These are phyloP conservation scores for Cercospora sojina DNA, from an alignment of 2,329 filamentous ascomycete genomes.

Conservation along the genomic window DNA sequence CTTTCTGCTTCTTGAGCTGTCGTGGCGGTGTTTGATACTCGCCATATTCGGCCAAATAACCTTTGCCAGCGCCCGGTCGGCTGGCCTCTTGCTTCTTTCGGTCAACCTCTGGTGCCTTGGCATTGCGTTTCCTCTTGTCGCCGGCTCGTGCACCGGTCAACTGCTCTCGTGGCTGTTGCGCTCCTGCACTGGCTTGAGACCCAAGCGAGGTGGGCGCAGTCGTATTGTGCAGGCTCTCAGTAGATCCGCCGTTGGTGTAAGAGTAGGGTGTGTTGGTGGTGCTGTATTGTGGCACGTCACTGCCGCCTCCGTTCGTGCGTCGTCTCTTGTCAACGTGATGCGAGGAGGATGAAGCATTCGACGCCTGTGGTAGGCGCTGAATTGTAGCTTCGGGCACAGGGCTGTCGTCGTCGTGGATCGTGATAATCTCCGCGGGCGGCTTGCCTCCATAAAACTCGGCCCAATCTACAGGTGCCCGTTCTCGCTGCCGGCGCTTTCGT, in stretches of 20 bases:
- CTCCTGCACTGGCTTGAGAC: conserved; percentile 60
- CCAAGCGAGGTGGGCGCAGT: conserved; percentile 78
- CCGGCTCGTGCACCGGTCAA: conserved; percentile 63
- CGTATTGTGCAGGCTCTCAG: conserved; percentile 62
- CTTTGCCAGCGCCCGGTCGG: conserved; percentile 29
- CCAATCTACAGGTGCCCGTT: conserved; percentile 38
- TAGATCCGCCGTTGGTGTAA: conserved; percentile 64
- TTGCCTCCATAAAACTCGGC: conserved; percentile 40
- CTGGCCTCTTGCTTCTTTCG: conserved; percentile 36
- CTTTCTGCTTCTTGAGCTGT: conserved; percentile 82
- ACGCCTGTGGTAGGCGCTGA: conserved; percentile 26
- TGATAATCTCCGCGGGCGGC: conserved; percentile 52
- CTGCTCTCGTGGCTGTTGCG: conserved; percentile 52
- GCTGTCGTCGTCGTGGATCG: conserved; percentile 51
- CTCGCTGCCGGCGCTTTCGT: conserved; percentile 26
- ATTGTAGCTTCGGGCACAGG: conserved; percentile 27
- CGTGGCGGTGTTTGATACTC: conserved; percentile 84
- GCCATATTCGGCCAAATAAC: conserved; percentile 43
- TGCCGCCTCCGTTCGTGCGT: conserved; percentile 54
- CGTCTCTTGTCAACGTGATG: conserved; percentile 70
- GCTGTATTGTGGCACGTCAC: conserved; percentile 34
- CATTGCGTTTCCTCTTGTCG: conserved; percentile 83
- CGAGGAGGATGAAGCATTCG: conserved; percentile 35
- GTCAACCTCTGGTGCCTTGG: conserved; percentile 40
- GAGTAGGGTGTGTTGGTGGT: conserved; percentile 66